A percentile compares a stretch with the other conserved stretches of the same genome.
phyloP scores from a whole-genome alignment of 768 basidiomycete genomes.

The Leccinum boreale region DNA sequence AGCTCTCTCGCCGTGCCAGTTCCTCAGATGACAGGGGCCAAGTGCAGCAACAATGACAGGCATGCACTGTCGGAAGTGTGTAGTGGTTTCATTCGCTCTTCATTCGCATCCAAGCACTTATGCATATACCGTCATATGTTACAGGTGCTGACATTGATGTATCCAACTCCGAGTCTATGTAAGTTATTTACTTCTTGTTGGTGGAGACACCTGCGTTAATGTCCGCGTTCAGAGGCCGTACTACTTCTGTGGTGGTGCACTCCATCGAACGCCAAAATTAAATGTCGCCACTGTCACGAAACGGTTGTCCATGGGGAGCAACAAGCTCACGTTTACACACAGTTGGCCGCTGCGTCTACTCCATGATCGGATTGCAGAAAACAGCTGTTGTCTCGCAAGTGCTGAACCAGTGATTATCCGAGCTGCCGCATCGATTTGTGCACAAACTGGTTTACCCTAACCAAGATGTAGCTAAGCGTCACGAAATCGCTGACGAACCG shows the following conservation, averaged over 20 bases:
- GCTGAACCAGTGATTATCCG: slow-evolving; percentile 59
- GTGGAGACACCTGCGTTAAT: slow-evolving; percentile 14
- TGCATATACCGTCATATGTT: neutral
- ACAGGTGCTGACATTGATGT: slow-evolving; percentile 75
- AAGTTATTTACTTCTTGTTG: slow-evolving; percentile 23
- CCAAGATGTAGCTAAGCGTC: neutral
- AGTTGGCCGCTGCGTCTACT: neutral
- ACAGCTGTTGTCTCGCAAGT: slow-evolving; percentile 59
- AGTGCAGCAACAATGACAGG: slow-evolving; percentile 77
- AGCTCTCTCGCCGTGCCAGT: slow-evolving; percentile 32
- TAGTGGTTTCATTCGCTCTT: slow-evolving; percentile 10
- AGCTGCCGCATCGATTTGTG: slow-evolving; percentile 59
- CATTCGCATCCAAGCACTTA: slow-evolving; percentile 2
- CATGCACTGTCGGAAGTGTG: slow-evolving; percentile 79
- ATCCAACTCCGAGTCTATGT: slow-evolving; percentile 58
- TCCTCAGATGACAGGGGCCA: slow-evolving; percentile 74
- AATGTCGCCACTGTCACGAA: slow-evolving; percentile 7
- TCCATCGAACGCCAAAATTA: slow-evolving; percentile 9
- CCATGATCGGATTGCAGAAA: slow-evolving; percentile 7
- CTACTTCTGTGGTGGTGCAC: slow-evolving; percentile 62
- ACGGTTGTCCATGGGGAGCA: slow-evolving; percentile 48
- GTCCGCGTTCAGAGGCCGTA: slow-evolving; percentile 38
- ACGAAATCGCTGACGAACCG: slow-evolving; percentile 46
- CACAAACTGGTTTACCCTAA: slow-evolving; percentile 28
- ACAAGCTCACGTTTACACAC: slow-evolving; percentile 66